phyloP scores from a whole-genome alignment of 1,284 basidiomycete species.

The Ganoderma boninense region DNA sequence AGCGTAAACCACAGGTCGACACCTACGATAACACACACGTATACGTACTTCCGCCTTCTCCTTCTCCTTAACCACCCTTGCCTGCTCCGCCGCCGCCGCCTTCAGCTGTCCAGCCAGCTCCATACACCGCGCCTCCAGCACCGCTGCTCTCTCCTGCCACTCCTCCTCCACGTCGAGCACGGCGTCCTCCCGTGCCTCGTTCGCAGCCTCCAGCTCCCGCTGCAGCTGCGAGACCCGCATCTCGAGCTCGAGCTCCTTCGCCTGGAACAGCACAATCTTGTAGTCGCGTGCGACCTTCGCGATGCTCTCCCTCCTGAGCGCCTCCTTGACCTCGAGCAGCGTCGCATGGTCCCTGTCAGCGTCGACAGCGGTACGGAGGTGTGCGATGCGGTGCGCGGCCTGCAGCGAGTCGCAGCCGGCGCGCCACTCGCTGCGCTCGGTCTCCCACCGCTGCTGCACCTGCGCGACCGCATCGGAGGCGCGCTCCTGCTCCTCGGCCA shows the following conservation, averaged over 20 bases:
- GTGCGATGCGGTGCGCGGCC: conserved; percentile 67
- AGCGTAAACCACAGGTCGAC: conserved; percentile 1
- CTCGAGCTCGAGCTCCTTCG: conserved; percentile 66
- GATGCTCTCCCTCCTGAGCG: conserved; percentile 60
- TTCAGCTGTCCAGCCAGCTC: conserved; percentile 46
- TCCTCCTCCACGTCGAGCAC: conserved; percentile 40
- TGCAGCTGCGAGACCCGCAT: conserved; percentile 42
- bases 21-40: conserved; percentile 7
- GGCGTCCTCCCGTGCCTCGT: conserved; percentile 50
- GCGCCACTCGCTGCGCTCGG: conserved; percentile 64
- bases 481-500: conserved; percentile 51
- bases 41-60: conserved; percentile 39
- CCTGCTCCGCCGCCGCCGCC: conserved; percentile 49
- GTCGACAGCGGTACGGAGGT: conserved; percentile 59
- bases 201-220: conserved; percentile 52
- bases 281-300: conserved; percentile 66
- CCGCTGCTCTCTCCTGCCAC: conserved; percentile 46
- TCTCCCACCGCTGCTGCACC: conserved; percentile 56
- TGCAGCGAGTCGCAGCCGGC: conserved; percentile 69
- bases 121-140: conserved; percentile 44
- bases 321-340: conserved; percentile 60
- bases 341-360: conserved; percentile 59
- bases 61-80: conserved; percentile 52
- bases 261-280: conserved; percentile 69
- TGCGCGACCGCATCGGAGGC: conserved; percentile 52